Evolutionary conservation across 2,329 filamentous ascomycete genomes (phyloP).

Genomic region (Fusarium duplospermum): DNA sequence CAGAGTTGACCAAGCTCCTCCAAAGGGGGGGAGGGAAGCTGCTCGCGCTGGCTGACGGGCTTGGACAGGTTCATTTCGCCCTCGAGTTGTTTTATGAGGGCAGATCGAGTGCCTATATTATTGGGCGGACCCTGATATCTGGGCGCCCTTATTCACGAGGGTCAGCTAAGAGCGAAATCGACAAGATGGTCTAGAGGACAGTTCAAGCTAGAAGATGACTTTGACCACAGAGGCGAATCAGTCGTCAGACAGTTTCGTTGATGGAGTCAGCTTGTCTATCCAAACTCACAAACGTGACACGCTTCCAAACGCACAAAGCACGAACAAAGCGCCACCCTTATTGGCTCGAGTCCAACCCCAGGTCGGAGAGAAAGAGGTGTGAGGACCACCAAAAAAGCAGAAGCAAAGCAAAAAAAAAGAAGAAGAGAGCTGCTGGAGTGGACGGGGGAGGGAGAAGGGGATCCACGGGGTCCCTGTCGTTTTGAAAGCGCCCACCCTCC

Average conservation of each 20-base stretch:
- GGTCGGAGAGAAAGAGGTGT: slow-evolving; percentile 11
- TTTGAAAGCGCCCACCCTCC: slow-evolving; percentile 21
- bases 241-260: neutral
- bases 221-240: neutral
- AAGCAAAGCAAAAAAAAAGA: neutral
- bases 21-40: neutral
- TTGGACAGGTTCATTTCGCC: slow-evolving; percentile 15
- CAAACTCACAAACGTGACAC: slow-evolving; percentile 27
- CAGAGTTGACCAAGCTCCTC: slow-evolving; percentile 8
- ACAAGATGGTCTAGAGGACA: neutral
- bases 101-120: neutral
- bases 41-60: neutral
- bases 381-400: neutral
- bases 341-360: slow-evolving; percentile 22
- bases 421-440: neutral
- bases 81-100: neutral
- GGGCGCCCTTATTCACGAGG: neutral
- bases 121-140: neutral
- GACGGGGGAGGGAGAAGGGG: neutral
- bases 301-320: slow-evolving; percentile 25
- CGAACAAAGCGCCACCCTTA: slow-evolving; percentile 15
- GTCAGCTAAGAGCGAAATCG: too few species aligned
- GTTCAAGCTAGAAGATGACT: neutral
- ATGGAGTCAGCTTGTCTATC: slow-evolving; percentile 5
- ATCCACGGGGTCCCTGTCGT: slow-evolving; percentile 22